These are phyloP conservation scores for Hyaloscypha hepaticicola DNA, from an alignment of 495 filamentous ascomycete genomes.

Conservation along the genomic window DNA sequence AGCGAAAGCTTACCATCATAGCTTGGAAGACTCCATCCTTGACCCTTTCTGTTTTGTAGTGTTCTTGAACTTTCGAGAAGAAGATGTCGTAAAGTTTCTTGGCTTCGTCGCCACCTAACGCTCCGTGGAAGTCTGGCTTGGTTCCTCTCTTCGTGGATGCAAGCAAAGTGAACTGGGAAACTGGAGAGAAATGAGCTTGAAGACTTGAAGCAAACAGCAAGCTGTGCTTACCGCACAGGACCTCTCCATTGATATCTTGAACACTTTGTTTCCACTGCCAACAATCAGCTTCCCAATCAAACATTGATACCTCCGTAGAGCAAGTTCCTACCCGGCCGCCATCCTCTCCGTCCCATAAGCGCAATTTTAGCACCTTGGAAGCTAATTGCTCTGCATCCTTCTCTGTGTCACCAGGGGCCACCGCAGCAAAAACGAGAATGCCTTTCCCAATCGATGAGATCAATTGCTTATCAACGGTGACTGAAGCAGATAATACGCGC, in stretches of 20 bases:
- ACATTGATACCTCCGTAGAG: slow-evolving; percentile 17
- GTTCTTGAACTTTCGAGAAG: slow-evolving; percentile 68
- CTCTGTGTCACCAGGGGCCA: slow-evolving; percentile 85
- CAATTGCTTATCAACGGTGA: slow-evolving; percentile 88
- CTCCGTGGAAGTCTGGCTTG: slow-evolving; percentile 94
- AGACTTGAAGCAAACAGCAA: not conserved
- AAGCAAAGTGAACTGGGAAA: slow-evolving; percentile 97
- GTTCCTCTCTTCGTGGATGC: slow-evolving; percentile 90
- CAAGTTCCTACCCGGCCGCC: slow-evolving; percentile 51
- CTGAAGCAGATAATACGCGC: slow-evolving; percentile 94
- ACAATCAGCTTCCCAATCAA: slow-evolving; percentile 14
- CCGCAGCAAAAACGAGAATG: slow-evolving; percentile 85
- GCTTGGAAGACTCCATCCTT: slow-evolving; percentile 96
- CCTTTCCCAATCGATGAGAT: slow-evolving; percentile 90
- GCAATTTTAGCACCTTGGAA: slow-evolving; percentile 81
- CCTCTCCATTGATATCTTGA: slow-evolving; percentile 80
- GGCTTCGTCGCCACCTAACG: slow-evolving; percentile 73
- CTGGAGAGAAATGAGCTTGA: slow-evolving; percentile 42
- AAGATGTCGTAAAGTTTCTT: slow-evolving; percentile 81
- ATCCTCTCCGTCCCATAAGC: slow-evolving; percentile 76
- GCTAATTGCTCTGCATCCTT: slow-evolving; percentile 86
- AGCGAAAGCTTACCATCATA: slow-evolving; percentile 56
- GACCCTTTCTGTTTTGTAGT: slow-evolving; percentile 73
- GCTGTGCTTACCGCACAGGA: slow-evolving; percentile 74
- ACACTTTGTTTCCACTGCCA: slow-evolving; percentile 84